A percentile compares a stretch with the other conserved stretches of the same genome.
Conservation (phyloP, 176 grass and related monocot species). For the Oryza rufipogon region DNA sequence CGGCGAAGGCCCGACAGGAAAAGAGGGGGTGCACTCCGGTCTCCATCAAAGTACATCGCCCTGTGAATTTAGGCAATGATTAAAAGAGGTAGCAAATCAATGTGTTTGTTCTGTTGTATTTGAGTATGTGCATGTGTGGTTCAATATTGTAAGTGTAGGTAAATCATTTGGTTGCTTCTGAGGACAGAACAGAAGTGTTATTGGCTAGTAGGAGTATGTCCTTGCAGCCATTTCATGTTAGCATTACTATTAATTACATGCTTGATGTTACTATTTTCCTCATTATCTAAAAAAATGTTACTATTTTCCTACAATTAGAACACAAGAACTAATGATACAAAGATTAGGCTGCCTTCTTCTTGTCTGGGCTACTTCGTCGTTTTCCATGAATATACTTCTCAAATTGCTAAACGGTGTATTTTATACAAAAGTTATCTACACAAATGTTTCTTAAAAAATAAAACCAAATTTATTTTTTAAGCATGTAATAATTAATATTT, state of each 20-base stretch:
- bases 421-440: too few relatives aligned
- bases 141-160: neutral
- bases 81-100: constrained; percentile 27
- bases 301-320: neutral
- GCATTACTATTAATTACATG: neutral
- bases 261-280: neutral
- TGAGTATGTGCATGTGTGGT: neutral
- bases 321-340: neutral
- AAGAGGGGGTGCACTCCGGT: constrained; percentile 48
- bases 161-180: neutral
- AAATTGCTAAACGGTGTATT: too few relatives aligned
- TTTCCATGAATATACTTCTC: too few relatives aligned
- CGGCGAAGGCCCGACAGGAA: constrained; percentile 33
- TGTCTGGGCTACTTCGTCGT: too few relatives aligned
- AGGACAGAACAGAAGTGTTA: neutral
- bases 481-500: too few relatives aligned
- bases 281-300: too few relatives aligned
- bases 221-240: neutral
- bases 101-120: neutral
- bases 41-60: constrained; percentile 30
- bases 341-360: neutral
- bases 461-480: too few relatives aligned
- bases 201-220: too few relatives aligned
- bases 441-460: too few relatives aligned
- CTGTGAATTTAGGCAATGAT: constrained; percentile 49